Base-by-base conservation (phyloP, 371 early-diverging fungal genomes). In the Mortierella sp. region DNA sequence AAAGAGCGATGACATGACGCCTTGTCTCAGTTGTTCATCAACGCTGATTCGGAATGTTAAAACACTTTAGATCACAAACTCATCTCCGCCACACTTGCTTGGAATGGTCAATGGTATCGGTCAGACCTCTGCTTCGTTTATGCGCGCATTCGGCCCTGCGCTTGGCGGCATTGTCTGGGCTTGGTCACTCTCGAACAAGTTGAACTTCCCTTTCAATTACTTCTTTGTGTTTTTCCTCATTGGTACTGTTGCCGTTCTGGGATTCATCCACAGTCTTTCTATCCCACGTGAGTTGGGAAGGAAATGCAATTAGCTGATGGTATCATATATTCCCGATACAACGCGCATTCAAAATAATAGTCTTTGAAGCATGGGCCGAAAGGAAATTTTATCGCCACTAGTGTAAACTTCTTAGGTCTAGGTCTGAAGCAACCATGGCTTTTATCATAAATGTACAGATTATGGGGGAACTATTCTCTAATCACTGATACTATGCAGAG, bases 21-120 rank as follows among this genome's bases (percentile, higher is more conserved):
- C n/a, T n/a, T n/a, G n/a, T n/a, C n/a, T n/a, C n/a, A n/a, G n/a
- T n/a, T n/a, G n/a, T n/a, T n/a, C n/a, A n/a, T n/a, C n/a, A 34
- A 19, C 21, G 19, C 0, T 47, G 4, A 47, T 30, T 31, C 49
- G 5, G 19, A 28, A 42, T 6, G 27, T 8, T 3, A n/a, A n/a
- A n/a, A n/a, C n/a, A n/a, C 11, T 21, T 27, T 44, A 85, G 86
- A 66, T 87, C 47, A 89, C 82, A 49, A 89, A 89, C 55, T 85
- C 89, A 0, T 87, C 91, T 6, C 76, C 82, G 9, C 57, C 81
- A 14, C 82, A 81, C 27, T 67, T 83, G 12, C 79, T 93, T 23
- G 92, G 92, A 1, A 83, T 83, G 1, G 90, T 93, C 14, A 92
- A 92, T 53, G 92, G 91, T 6, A 71, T 90, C 12, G 87, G 86